Evolutionary conservation across 2,329 filamentous ascomycete genomes (phyloP).

Genomic region (Clonostachys solani): DNA sequence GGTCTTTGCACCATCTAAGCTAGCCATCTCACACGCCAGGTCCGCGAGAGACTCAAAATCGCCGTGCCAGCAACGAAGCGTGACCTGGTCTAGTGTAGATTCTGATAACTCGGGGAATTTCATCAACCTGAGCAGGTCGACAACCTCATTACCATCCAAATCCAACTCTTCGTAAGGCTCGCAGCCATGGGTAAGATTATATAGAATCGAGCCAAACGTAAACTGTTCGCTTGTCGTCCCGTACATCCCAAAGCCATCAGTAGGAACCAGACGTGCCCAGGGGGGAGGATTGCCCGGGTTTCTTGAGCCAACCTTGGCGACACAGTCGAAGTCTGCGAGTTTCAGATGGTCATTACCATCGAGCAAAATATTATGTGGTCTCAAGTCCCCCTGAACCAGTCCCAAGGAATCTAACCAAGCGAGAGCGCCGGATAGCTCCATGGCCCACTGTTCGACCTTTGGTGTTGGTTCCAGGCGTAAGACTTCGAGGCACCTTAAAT

Average conservation of each 20-base stretch:
- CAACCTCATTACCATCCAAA: not conserved
- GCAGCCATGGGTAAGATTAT: slow-evolving; percentile 1
- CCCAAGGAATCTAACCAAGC: slow-evolving; percentile 7
- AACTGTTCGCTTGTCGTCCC: not conserved
- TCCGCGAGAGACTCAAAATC: not conserved
- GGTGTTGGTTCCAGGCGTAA: not conserved
- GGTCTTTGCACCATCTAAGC: not conserved
- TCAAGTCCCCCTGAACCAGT: slow-evolving; percentile 6
- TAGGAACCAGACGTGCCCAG: slow-evolving; percentile 1
- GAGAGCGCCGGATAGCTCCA: slow-evolving; percentile 1
- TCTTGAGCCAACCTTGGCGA: slow-evolving; percentile 1
- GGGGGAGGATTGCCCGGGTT: not conserved
- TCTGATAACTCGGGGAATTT: slow-evolving; percentile 1
- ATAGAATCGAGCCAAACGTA: slow-evolving; percentile 4
- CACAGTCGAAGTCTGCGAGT: slow-evolving; percentile 6
- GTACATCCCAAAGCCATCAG: not conserved
- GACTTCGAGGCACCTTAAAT: not conserved
- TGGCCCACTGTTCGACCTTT: slow-evolving; percentile 5
- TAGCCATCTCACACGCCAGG: not conserved
- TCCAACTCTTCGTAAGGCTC: slow-evolving; percentile 2
- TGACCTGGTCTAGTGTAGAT: not conserved
- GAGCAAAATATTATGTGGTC: slow-evolving; percentile 6
- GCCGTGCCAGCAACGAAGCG: slow-evolving; percentile 1
- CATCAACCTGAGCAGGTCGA: not conserved
- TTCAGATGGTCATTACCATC: slow-evolving; percentile 4